Evolutionary conservation across 163 green algal species (phyloP).

Genomic region (Coccomyxa subellipsoidea): DNA sequence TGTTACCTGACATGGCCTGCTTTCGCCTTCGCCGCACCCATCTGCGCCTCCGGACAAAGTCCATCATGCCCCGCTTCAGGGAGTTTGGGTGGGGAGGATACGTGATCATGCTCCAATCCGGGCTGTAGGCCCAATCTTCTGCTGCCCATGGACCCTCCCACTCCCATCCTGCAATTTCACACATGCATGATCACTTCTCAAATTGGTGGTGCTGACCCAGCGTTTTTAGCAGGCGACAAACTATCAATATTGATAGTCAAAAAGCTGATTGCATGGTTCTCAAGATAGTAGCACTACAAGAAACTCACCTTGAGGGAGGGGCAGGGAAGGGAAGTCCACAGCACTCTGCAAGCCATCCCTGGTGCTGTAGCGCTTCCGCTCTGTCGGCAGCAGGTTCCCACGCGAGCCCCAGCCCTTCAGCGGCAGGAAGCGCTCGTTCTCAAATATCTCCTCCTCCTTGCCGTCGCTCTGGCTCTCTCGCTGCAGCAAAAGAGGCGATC

Average conservation of each 20-base stretch:
- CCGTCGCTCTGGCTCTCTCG: constrained; percentile 7
- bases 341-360: constrained; percentile 10
- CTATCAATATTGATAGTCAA: too few species aligned
- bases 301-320: constrained; percentile 19
- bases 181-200: too few species aligned
- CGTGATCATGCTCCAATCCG: constrained; percentile 46
- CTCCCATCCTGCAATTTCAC: constrained; percentile 47
- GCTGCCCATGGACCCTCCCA: constrained; percentile 69
- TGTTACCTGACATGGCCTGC: not conserved
- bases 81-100: constrained; percentile 35
- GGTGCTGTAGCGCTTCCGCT: constrained; percentile 43
- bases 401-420: constrained; percentile 47
- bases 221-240: too few species aligned
- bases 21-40: constrained; percentile 40
- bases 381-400: constrained; percentile 45
- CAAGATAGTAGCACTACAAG: not conserved
- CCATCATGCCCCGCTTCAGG: constrained; percentile 23
- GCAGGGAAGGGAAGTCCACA: constrained; percentile 32
- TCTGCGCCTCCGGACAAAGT: constrained; percentile 48
- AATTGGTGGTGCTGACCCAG: too few species aligned
- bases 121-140: constrained; percentile 65
- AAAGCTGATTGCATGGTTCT: not conserved
- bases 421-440: constrained; percentile 69
- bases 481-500: not conserved
- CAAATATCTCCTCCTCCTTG: constrained; percentile 70